Evolutionary conservation across 2,329 filamentous ascomycete genomes (phyloP).

Genomic region (Geoglossum cookeanum): DNA sequence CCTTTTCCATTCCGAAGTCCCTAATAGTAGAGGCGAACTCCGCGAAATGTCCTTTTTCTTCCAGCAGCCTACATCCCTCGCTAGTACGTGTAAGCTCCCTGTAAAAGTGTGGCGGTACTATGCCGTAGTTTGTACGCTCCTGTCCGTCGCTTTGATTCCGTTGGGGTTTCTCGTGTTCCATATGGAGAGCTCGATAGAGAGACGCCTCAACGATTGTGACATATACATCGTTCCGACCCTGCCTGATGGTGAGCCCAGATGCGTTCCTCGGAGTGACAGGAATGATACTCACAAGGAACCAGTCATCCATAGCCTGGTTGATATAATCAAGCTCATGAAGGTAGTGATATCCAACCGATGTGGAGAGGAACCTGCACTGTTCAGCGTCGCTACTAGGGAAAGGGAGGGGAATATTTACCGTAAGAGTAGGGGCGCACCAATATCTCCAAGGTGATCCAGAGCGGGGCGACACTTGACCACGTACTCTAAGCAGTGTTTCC

Average conservation of each 20-base stretch:
- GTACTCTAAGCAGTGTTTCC: conserved; percentile 76
- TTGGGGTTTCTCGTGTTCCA: conserved; percentile 25
- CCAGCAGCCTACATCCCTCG: conserved; percentile 77
- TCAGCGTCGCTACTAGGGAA: background rate
- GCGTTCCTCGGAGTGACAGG: background rate
- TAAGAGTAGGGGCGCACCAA: conserved; percentile 78
- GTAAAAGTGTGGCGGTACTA: conserved; percentile 93
- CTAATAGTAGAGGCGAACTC: conserved; percentile 81
- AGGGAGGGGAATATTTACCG: conserved; percentile 23
- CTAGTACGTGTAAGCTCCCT: conserved; percentile 80
- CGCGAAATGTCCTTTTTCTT: conserved; percentile 88
- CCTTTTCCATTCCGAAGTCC: conserved; percentile 67
- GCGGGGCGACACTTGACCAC: conserved; percentile 92
- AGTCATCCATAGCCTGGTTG: conserved; percentile 98
- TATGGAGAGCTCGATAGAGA: conserved; percentile 58
- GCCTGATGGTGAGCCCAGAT: background rate
- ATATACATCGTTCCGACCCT: conserved; percentile 85
- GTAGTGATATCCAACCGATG: conserved; percentile 94
- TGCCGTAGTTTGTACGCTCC: conserved; percentile 29
- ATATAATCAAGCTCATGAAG: conserved; percentile 95
- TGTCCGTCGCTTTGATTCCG: conserved; percentile 8
- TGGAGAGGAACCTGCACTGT: conserved; percentile 51
- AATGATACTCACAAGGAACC: conserved; percentile 46
- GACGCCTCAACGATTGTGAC: conserved; percentile 92
- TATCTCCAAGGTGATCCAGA: conserved; percentile 87